A percentile compares a stretch with the other conserved stretches of the same genome.
phyloP scores from a whole-genome alignment of 2,329 filamentous ascomycete species.

The Cercospora berteroae region DNA sequence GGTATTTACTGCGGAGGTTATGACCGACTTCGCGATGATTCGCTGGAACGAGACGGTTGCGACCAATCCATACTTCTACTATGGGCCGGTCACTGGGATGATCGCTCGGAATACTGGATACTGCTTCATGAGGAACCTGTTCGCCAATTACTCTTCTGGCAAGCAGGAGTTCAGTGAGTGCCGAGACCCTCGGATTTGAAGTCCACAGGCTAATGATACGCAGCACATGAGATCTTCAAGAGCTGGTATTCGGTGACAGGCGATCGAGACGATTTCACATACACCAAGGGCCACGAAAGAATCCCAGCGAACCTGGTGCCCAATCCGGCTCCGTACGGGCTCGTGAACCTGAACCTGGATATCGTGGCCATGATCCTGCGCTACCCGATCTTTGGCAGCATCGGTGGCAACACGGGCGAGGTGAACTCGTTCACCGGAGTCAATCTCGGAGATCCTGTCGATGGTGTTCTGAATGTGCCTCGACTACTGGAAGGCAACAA shows the following conservation, averaged over 20 bases:
- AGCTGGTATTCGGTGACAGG: conserved; percentile 28
- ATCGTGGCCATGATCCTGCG: conserved; percentile 23
- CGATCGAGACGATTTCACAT: conserved; percentile 23
- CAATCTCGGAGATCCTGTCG: conserved; percentile 37
- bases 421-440: conserved; percentile 31
- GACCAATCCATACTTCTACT: conserved; percentile 35
- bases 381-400: conserved; percentile 21
- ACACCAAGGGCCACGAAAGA: conserved; percentile 24
- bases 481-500: conserved; percentile 21
- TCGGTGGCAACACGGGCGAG: conserved; percentile 29
- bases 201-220: not conserved
- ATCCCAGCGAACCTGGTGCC: conserved; percentile 29
- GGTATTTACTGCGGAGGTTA: conserved; percentile 32
- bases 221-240: conserved; percentile 28
- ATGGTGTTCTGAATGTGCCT: conserved; percentile 44
- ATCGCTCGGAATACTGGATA: conserved; percentile 31
- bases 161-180: conserved; percentile 35
- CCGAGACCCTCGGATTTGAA: not conserved
- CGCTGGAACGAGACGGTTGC: conserved; percentile 29
- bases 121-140: conserved; percentile 28
- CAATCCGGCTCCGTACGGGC: conserved; percentile 21
- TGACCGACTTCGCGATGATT: conserved; percentile 32
- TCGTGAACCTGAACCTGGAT: conserved; percentile 24
- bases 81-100: conserved; percentile 33
- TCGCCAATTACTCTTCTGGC: conserved; percentile 36